Conservation (phyloP, 2,329 filamentous ascomycete genomes). For the Verticillium dahliae region DNA sequence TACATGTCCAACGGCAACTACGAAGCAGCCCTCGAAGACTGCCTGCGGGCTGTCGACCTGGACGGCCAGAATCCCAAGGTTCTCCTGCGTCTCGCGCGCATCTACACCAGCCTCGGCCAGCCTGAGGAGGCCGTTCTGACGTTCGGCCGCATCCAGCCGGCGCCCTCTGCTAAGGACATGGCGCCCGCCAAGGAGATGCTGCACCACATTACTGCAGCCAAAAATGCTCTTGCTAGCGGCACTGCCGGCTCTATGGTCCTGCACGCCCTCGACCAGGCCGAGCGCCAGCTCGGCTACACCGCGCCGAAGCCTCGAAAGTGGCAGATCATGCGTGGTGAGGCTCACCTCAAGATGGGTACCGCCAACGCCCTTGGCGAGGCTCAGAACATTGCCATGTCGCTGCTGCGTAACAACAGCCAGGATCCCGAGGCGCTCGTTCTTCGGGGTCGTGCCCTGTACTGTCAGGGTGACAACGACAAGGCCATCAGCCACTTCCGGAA, state of each 20-base stretch:
- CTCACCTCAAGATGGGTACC: conserved; percentile 87
- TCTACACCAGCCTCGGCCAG: conserved; percentile 80
- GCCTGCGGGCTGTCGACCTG: conserved; percentile 71
- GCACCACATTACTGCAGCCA: conserved; percentile 71
- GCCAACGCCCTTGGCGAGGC: conserved; percentile 85
- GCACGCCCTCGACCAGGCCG: conserved; percentile 85
- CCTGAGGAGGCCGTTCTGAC: conserved; percentile 82
- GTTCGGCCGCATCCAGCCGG: conserved; percentile 72
- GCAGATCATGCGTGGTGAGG: conserved; percentile 87
- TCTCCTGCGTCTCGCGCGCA: conserved; percentile 77
- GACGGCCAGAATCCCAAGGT: conserved; percentile 86
- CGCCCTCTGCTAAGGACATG: conserved; percentile 79
- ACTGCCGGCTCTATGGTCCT: conserved; percentile 86
- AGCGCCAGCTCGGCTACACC: conserved; percentile 67
- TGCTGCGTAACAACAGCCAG: conserved; percentile 79
- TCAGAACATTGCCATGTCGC: conserved; percentile 82
- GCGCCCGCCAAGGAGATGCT: conserved; percentile 79
- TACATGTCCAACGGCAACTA: conserved; percentile 84
- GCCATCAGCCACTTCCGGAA: conserved; percentile 88
- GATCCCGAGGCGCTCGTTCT: conserved; percentile 92
- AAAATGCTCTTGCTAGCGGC: conserved; percentile 67
- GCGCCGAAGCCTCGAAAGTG: conserved; percentile 84
- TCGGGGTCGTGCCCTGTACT: conserved; percentile 79
- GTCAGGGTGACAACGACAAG: conserved; percentile 91
- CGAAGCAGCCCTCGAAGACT: conserved; percentile 77